These are phyloP conservation scores for Avena atlantica DNA, from an alignment of 176 grass and related monocot species.

Conservation along the genomic window DNA sequence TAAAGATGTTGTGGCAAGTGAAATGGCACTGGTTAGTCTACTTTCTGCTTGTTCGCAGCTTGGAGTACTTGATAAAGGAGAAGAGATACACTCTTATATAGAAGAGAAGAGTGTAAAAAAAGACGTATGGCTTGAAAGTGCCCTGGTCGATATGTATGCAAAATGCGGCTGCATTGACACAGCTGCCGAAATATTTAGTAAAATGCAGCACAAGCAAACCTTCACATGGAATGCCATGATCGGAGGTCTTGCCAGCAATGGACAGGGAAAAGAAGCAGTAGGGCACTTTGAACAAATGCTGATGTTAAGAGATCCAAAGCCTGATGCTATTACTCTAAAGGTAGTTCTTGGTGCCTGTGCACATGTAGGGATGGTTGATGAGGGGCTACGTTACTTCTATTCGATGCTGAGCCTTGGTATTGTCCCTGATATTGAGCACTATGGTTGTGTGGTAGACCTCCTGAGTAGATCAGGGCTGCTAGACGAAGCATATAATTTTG, in stretches of 20 bases:
- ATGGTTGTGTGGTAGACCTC: constrained; percentile 87
- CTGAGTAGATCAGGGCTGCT: constrained; percentile 70
- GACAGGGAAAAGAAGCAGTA: constrained; percentile 62
- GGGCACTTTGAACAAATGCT: constrained; percentile 68
- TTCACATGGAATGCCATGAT: constrained; percentile 87
- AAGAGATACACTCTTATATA: constrained; percentile 69
- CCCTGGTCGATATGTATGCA: constrained; percentile 90
- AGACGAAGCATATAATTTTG: constrained; percentile 72
- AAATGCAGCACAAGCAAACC: constrained; percentile 56
- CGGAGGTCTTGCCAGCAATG: constrained; percentile 76
- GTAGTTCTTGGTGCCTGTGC: constrained; percentile 71
- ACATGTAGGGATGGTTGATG: constrained; percentile 71
- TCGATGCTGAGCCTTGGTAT: constrained; percentile 54
- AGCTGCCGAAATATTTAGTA: constrained; percentile 65
- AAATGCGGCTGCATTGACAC: constrained; percentile 74
- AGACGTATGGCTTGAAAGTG: constrained; percentile 65
- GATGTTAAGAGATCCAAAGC: constrained; percentile 53
- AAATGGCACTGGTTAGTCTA: constrained; percentile 80
- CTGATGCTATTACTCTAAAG: constrained; percentile 76
- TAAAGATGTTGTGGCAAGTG: constrained; percentile 53
- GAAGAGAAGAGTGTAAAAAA: constrained; percentile 63
- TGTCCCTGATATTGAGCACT: constrained; percentile 69
- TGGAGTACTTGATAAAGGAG: constrained; percentile 78
- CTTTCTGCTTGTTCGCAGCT: constrained; percentile 82
- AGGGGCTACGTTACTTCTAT: constrained; percentile 68